phyloP scores from a whole-genome alignment of 805 yeast genomes.

The Monosporozyma aquatica region DNA sequence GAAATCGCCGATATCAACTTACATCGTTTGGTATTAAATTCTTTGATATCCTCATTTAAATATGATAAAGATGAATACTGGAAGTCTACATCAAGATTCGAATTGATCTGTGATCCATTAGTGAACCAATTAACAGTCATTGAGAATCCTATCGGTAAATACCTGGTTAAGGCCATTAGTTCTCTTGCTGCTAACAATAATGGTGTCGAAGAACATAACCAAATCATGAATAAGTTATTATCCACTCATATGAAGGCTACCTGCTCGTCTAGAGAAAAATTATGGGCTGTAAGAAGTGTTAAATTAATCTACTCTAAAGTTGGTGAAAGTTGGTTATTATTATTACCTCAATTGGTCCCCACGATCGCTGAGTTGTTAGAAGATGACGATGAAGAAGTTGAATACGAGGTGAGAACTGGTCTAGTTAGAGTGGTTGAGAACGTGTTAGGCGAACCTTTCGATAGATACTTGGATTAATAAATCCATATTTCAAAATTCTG shows the following conservation, averaged over 20 bases:
- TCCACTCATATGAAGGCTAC: slow-evolving; percentile 60
- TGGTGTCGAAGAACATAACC: slow-evolving; percentile 65
- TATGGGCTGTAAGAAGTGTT: slow-evolving; percentile 74
- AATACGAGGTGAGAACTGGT: slow-evolving; percentile 81
- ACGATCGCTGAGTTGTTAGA: slow-evolving; percentile 90
- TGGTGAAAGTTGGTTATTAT: slow-evolving; percentile 88
- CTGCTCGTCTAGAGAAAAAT: slow-evolving; percentile 48
- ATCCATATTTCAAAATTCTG: neutral
- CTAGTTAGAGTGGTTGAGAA: slow-evolving; percentile 85
- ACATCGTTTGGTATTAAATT: slow-evolving; percentile 63
- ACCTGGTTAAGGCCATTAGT: slow-evolving; percentile 70
- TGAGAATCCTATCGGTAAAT: slow-evolving; percentile 69
- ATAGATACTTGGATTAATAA: slow-evolving; percentile 53
- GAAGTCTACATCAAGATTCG: slow-evolving; percentile 82
- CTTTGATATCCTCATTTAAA: slow-evolving; percentile 73
- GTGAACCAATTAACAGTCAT: slow-evolving; percentile 56
- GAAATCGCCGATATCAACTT: slow-evolving; percentile 43
- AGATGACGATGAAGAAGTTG: slow-evolving; percentile 91
- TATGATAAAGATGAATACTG: slow-evolving; percentile 92
- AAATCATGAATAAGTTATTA: slow-evolving; percentile 55
- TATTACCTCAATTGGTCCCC: slow-evolving; percentile 92
- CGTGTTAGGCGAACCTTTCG: slow-evolving; percentile 91
- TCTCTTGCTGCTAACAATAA: slow-evolving; percentile 64
- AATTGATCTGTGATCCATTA: slow-evolving; percentile 52
- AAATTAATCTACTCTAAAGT: slow-evolving; percentile 79